A percentile compares a stretch with the other conserved stretches of the same genome.
These are phyloP conservation scores for Peronospora belbahrii DNA, from an alignment of 352 stramenopile species.

Conservation along the genomic window DNA sequence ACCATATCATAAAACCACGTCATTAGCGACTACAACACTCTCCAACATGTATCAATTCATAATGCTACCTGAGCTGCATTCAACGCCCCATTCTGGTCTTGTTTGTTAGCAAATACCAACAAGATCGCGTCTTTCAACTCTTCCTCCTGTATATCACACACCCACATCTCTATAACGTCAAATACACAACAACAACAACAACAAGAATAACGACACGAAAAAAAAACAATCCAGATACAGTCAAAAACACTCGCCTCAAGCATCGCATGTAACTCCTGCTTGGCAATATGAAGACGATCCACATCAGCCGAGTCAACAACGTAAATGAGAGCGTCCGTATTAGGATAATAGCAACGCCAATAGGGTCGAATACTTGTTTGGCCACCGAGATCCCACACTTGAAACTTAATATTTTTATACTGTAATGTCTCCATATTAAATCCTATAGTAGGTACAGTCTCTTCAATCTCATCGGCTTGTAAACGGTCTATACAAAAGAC, in stretches of 20 bases:
- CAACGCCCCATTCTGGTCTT: conserved; percentile 95
- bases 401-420: conserved; percentile 93
- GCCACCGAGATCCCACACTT: conserved; percentile 99
- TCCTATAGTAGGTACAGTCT: conserved; percentile 98
- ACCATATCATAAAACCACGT: not conserved
- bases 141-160: conserved; percentile 84
- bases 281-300: conserved; percentile 95
- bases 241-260: conserved; percentile 73
- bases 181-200: conserved; percentile 2
- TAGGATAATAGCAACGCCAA: conserved; percentile 99
- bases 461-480: conserved; percentile 92
- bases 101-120: conserved; percentile 99
- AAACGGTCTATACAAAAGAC: conserved; percentile 59
- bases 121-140: conserved; percentile 98
- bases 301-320: conserved; percentile 94
- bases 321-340: conserved; percentile 97
- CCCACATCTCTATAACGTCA: not conserved
- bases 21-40: conserved; percentile 1
- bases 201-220: no score
- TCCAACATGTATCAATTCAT: not conserved
- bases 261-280: conserved; percentile 97
- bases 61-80: conserved; percentile 75
- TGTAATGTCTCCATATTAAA: conserved; percentile 94
- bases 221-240: not conserved
- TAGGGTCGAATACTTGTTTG: conserved; percentile 99